Conservation (phyloP, 129 eudicot genomes). For the Dittrichia graveolens region DNA sequence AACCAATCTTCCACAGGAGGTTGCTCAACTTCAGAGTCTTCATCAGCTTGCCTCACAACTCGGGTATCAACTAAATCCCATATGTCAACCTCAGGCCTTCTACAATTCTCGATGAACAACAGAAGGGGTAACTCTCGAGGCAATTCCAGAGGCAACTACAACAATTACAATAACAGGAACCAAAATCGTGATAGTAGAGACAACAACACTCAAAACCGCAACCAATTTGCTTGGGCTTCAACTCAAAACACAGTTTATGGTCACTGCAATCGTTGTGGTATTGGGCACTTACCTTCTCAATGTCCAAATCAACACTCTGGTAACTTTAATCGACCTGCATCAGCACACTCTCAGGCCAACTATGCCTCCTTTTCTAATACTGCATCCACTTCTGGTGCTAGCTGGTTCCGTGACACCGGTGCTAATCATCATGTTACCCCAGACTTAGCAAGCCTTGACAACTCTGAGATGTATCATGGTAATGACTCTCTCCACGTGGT, state of each 20-base stretch:
- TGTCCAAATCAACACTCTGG: not conserved
- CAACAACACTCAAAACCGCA: not conserved
- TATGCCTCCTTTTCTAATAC: not conserved
- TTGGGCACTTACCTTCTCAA: not conserved
- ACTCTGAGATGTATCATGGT: not conserved
- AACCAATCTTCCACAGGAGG: too few relatives aligned
- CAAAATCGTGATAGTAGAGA: too few relatives aligned
- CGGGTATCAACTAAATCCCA: not conserved
- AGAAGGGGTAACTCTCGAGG: constrained; percentile 2
- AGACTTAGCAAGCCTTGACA: not conserved
- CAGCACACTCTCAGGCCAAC: not conserved
- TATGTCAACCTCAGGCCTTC: not conserved
- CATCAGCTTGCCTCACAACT: constrained; percentile 9
- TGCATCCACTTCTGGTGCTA: not conserved
- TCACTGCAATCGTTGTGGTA: constrained; percentile 2
- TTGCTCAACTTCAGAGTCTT: too few relatives aligned
- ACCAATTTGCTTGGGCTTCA: constrained; percentile 1
- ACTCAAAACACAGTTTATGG: constrained; percentile 6
- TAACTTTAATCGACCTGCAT: not conserved
- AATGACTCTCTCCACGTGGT: not conserved
- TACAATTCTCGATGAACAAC: not conserved
- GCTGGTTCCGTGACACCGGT: not conserved
- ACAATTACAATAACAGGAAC: not conserved
- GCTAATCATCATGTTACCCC: not conserved
- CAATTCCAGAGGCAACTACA: not conserved